A percentile compares a stretch with the other conserved stretches of the same genome.
These are phyloP conservation scores for Acanthochlamys bracteata DNA, from an alignment of 106 monocot species.

Conservation along the genomic window DNA sequence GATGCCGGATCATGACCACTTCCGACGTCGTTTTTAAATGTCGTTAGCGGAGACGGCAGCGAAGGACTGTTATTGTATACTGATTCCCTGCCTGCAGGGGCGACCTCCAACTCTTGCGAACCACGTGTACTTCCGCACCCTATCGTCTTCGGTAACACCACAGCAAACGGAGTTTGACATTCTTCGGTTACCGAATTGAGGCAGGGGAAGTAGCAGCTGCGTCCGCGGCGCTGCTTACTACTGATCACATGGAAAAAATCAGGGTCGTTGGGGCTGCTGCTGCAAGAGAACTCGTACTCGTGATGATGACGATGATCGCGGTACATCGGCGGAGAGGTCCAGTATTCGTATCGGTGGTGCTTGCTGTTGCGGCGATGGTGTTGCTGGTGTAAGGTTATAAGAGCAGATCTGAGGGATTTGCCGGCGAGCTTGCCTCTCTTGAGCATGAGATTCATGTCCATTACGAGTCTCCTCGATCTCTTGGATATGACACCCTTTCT, in stretches of 20 bases:
- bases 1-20: too few relatives aligned
- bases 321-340: neutral
- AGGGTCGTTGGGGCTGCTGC: slow-evolving; percentile 15
- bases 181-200: slow-evolving; percentile 9
- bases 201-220: slow-evolving; percentile 16
- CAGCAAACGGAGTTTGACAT: neutral
- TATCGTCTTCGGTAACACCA: too few relatives aligned
- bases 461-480: slow-evolving; percentile 4
- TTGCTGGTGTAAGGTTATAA: slow-evolving; percentile 6
- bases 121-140: too few relatives aligned
- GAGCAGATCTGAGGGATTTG: neutral
- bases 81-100: too few relatives aligned
- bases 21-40: too few relatives aligned
- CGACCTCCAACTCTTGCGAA: too few relatives aligned
- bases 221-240: too few relatives aligned
- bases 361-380: neutral
- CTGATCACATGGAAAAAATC: slow-evolving; percentile 1
- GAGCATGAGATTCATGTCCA: slow-evolving; percentile 19
- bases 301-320: too few relatives aligned
- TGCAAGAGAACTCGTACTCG: slow-evolving; percentile 22
- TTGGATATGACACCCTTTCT: slow-evolving; percentile 12
- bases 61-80: too few relatives aligned
- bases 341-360: too few relatives aligned
- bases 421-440: slow-evolving; percentile 4
- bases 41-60: too few relatives aligned